Percentiles rank a stretch among this genome's conserved stretches.
phyloP scores from a whole-genome alignment of 2,329 filamentous ascomycete species.

The Diaporthe amygdali region DNA sequence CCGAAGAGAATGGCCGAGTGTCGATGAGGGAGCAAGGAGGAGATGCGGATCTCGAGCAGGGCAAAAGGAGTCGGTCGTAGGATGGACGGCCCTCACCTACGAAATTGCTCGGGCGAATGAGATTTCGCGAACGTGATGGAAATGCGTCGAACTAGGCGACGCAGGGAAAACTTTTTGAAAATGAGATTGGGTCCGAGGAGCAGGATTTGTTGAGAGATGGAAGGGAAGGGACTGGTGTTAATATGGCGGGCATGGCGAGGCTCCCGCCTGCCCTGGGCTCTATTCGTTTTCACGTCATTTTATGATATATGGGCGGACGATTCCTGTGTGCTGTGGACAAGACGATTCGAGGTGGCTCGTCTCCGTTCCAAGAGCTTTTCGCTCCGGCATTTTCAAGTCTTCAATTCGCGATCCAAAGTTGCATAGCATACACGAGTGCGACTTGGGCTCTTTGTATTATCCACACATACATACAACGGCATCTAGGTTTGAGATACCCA shows the following conservation, averaged over 20 bases:
- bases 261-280: not conserved
- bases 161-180: not conserved
- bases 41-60: not conserved
- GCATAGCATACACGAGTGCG: not conserved
- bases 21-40: not conserved
- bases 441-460: not conserved
- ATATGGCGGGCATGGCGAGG: not conserved
- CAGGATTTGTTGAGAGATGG: not conserved
- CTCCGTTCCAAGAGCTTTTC: not conserved
- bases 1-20: not conserved
- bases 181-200: not conserved
- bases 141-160: not conserved
- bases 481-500: slow-evolving; percentile 15
- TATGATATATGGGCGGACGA: not conserved
- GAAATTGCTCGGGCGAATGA: not conserved
- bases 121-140: not conserved
- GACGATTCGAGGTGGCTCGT: not conserved
- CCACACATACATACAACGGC: not conserved
- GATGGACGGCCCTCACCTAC: not conserved
- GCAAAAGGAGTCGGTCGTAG: slow-evolving; percentile 16
- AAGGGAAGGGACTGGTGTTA: not conserved
- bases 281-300: not conserved
- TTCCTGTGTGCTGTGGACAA: not conserved
- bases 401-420: not conserved
- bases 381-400: not conserved